Base-by-base conservation (phyloP, 164 flowering plant species). In the Liquidambar formosana region DNA sequence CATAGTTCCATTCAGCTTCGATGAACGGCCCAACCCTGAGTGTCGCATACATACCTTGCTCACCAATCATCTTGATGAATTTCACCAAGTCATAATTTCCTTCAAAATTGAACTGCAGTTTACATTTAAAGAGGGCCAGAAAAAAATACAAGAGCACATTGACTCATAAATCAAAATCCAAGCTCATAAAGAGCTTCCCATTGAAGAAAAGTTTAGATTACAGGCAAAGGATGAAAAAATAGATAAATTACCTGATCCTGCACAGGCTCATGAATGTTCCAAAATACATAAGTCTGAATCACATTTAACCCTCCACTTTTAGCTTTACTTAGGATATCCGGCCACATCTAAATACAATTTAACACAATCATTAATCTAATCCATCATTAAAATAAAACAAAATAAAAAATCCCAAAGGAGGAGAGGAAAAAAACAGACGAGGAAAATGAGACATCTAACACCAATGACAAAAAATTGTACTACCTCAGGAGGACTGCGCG, bases 241-340 rank as follows among this genome's bases (percentile, higher is more conserved):
- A n/a, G n/a, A 28, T 49, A 71, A 48, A 13, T 53, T 66, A 88
- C 93, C 87, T 85, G 72, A 44, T 89, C 93, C 43, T 81, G 65
- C 16, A 66, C 75, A 1, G 89, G 88, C 76, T 89, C 93, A 75
- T 89, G 93, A 43, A 81, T 44, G 63, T 89, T 89, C 91, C 93
- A 89, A 56, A 87, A 89, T 10, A 89, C 93, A 38, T 89, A 89
- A 21, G 91, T 89, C 75, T 87, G 84, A 70, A 89, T 87, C 64
- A 66, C 64, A 77, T 89, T 85, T 63, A 85, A 18, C 2, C 93
- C 91, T 66, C 91, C 93, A 33, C 65, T 77, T 69, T 71, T 86
- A 15, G 88, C 88, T 64, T 75, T 81, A 1, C 43, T 23, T 12
- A 89, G n/a, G 43, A 89, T 27, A 1, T 73, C 54, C 0, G 80